phyloP scores from a whole-genome alignment of 257 asterid species.

The Salvia rosmarinus region DNA sequence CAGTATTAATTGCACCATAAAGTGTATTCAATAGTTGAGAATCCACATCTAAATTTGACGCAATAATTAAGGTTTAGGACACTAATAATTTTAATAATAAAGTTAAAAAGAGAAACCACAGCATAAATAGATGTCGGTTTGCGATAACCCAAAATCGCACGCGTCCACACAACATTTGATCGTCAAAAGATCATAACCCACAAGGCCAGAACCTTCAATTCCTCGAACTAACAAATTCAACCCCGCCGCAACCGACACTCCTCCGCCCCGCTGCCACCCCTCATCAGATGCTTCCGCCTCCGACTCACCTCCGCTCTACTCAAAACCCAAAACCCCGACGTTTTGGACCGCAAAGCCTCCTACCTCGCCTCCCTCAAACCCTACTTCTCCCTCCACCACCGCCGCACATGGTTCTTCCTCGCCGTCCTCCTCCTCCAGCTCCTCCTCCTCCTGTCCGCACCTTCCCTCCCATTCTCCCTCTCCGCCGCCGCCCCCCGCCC shows the following conservation, averaged over 20 bases:
- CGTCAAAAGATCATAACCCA: conserved; percentile 2
- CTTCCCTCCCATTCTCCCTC: conserved; percentile 41
- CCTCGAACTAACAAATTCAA: background rate
- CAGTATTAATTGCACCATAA: background rate
- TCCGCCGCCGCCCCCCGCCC: conserved; percentile 30
- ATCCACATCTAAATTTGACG: background rate
- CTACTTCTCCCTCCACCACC: conserved; percentile 54
- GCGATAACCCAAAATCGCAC: conserved; percentile 31
- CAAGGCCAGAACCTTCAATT: conserved; percentile 10
- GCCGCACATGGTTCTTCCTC: conserved; percentile 59
- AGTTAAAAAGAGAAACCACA: background rate
- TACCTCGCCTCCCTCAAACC: conserved; percentile 45
- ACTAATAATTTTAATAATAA: background rate
- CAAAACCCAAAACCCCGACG: conserved; percentile 42
- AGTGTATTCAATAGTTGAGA: background rate
- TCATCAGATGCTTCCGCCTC: conserved; percentile 44
- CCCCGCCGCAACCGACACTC: conserved; percentile 14
- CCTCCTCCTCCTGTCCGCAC: conserved; percentile 51
- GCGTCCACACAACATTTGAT: conserved; percentile 37
- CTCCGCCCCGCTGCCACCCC: conserved; percentile 19
- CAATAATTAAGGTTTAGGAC: background rate
- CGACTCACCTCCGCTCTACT: conserved; percentile 36
- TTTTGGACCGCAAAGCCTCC: conserved; percentile 38
- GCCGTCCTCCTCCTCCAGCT: conserved; percentile 58
- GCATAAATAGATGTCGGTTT: conserved; percentile 41